A percentile compares a stretch with the other conserved stretches of the same genome.
Evolutionary conservation across 345 rosid genomes (phyloP).

Genomic region (Eucalyptus marginata): DNA sequence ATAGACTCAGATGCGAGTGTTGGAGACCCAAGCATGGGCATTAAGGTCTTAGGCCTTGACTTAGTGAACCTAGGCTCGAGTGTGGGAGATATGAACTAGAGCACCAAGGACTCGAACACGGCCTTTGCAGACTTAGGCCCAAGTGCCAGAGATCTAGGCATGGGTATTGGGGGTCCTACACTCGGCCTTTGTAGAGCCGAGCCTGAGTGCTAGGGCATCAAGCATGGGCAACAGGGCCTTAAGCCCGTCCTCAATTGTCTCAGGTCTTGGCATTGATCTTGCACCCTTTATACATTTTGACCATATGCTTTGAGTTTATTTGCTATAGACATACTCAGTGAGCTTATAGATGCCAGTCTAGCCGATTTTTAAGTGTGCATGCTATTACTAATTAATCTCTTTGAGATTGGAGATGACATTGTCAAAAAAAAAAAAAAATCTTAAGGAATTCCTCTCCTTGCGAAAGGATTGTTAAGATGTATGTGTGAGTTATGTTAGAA

Average conservation of each 20-base stretch:
- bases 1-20: rapidly evolving
- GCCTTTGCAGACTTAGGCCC: no score
- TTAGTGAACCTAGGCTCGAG: rapidly evolving
- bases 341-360: neutral
- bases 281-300: neutral
- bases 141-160: no score
- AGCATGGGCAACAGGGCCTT: no score
- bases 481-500: neutral
- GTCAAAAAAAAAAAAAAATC: no score
- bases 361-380: neutral
- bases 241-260: no score
- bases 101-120: rapidly evolving
- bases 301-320: neutral
- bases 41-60: no score
- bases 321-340: neutral
- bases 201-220: no score
- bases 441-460: no score
- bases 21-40: no score
- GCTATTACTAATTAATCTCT: neutral
- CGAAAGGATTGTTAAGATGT: neutral
- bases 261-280: neutral
- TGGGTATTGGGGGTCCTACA: no score
- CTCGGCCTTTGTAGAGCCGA: rapidly evolving
- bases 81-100: rapidly evolving
- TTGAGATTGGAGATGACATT: no score